Evolutionary conservation across 352 stramenopile species (phyloP).

Genomic region (Aphanomyces euteiches): DNA sequence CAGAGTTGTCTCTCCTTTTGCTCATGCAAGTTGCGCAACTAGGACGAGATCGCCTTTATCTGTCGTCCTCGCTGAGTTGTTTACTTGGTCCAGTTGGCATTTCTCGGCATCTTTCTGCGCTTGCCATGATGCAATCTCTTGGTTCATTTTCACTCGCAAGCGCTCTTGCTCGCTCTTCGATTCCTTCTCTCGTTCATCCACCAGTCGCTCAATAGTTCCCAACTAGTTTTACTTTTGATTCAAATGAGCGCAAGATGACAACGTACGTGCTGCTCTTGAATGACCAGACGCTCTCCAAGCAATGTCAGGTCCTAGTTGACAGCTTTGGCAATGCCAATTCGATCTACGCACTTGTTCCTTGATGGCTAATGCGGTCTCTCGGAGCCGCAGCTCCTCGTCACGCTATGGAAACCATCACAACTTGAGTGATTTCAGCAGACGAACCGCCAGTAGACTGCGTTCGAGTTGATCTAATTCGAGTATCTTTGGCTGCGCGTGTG

Average conservation of each 20-base stretch:
- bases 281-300: neutral
- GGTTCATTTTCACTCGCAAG: neutral
- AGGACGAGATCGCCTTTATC: too few relatives aligned
- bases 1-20: too few relatives aligned
- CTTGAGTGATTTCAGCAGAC: too few relatives aligned
- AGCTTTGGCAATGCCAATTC: too few relatives aligned
- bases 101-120: neutral
- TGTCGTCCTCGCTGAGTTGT: too few relatives aligned
- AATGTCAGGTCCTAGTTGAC: neutral
- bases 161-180: neutral
- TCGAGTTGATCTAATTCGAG: neutral
- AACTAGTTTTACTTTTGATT: neutral
- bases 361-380: neutral
- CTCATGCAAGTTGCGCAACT: too few relatives aligned
- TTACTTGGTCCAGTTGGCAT: too few relatives aligned
- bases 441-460: too few relatives aligned
- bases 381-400: too few relatives aligned
- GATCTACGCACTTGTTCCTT: neutral
- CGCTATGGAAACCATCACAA: too few relatives aligned
- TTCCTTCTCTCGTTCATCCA: neutral
- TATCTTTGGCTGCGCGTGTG: too few relatives aligned
- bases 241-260: neutral
- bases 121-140: neutral
- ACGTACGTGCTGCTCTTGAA: conserved; percentile 10
- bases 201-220: neutral